phyloP scores from a whole-genome alignment of 1,284 basidiomycete genomes.

The Phenoliferia sp. region DNA sequence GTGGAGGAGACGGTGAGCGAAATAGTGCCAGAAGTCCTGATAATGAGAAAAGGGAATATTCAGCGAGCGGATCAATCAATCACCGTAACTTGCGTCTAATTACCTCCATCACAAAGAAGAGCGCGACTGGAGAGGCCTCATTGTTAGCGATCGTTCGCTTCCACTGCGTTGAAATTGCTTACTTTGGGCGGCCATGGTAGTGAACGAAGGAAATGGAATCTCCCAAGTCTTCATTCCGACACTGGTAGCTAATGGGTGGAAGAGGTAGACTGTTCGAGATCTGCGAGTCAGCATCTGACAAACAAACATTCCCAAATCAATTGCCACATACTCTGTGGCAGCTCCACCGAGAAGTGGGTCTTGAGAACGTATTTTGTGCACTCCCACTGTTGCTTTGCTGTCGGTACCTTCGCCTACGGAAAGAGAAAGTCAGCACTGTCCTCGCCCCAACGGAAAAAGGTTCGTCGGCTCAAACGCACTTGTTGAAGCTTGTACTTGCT shows the following conservation, averaged over 20 bases:
- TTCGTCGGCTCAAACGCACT: conserved; percentile 3
- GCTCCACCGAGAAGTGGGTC: conserved; percentile 93
- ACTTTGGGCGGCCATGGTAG: conserved; percentile 61
- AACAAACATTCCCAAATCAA: neutral
- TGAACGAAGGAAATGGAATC: conserved; percentile 74
- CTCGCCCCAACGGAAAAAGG: neutral
- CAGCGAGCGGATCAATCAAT: neutral
- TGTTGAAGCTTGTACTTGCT: conserved; percentile 86
- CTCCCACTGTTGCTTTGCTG: conserved; percentile 81
- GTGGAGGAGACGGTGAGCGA: conserved; percentile 49
- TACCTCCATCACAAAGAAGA: conserved; percentile 98
- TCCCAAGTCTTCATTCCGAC: conserved; percentile 89
- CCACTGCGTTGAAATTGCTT: neutral
- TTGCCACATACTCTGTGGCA: conserved; percentile 63
- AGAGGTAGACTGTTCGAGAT: conserved; percentile 68
- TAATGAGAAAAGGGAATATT: neutral
- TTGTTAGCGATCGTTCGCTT: neutral
- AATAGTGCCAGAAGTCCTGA: conserved; percentile 12
- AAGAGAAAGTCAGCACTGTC: neutral
- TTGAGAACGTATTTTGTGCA: conserved; percentile 92
- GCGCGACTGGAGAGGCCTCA: conserved; percentile 51
- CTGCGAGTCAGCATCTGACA: neutral
- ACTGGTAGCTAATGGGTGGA: conserved; percentile 83
- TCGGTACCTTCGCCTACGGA: conserved; percentile 63
- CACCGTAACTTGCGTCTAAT: conserved; percentile 49